Evolutionary conservation across 192 early-diverging fungal genomes (phyloP).

Genomic region (Coemansia sp.): DNA sequence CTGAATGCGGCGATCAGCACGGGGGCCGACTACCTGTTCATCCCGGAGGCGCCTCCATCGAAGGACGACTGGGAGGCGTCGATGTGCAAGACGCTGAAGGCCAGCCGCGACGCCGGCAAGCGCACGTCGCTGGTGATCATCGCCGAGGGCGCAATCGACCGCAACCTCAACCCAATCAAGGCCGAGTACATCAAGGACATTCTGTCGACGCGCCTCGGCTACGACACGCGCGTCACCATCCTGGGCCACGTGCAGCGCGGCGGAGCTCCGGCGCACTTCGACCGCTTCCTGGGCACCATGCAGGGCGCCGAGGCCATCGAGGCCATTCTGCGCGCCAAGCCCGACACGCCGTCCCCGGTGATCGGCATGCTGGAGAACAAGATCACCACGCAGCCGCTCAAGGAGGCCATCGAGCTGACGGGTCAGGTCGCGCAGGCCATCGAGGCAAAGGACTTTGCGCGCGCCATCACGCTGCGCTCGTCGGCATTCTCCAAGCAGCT

Average conservation of each 20-base stretch:
- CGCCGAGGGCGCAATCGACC: conserved; percentile 94
- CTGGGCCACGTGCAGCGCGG: conserved; percentile 96
- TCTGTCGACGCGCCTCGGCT: conserved; percentile 70
- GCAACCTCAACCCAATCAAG: conserved; percentile 83
- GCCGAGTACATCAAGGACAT: conserved; percentile 82
- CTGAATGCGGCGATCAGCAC: conserved; percentile 83
- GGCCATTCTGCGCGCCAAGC: conserved; percentile 81
- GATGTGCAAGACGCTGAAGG: conserved; percentile 79
- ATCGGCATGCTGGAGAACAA: conserved; percentile 92
- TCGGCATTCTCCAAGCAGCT: conserved; percentile 75
- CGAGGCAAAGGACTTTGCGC: conserved; percentile 74
- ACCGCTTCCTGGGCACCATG: conserved; percentile 90
- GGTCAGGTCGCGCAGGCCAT: conserved; percentile 86
- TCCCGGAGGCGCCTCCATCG: conserved; percentile 90
- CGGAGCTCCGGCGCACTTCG: conserved; percentile 85
- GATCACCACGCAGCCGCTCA: conserved; percentile 80
- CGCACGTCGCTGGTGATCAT: conserved; percentile 95
- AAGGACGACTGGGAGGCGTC: conserved; percentile 84
- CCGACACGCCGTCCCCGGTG: conserved; percentile 86
- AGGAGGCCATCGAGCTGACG: conserved; percentile 91
- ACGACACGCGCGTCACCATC: conserved; percentile 93
- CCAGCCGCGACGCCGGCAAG: conserved; percentile 78
- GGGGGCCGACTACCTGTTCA: conserved; percentile 94
- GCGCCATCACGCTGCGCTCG: conserved; percentile 89
- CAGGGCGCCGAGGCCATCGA: conserved; percentile 95